Conservation (phyloP, 257 asterid species). For the Solanum medicagineum region DNA sequence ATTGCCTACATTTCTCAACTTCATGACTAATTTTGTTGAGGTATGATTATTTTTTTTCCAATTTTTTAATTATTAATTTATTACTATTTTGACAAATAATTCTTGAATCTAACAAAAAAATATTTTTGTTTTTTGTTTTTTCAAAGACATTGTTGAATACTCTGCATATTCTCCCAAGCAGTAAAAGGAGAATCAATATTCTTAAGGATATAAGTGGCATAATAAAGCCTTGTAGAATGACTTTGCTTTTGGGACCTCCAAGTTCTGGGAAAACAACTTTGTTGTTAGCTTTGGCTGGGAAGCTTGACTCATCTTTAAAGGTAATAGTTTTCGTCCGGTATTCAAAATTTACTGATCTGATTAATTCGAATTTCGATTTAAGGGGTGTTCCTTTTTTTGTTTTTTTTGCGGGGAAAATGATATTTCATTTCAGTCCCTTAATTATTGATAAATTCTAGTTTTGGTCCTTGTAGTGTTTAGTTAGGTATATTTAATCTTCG, state of each 20-base stretch:
- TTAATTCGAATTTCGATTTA: background rate
- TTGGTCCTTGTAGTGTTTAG: background rate
- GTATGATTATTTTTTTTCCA: constrained; percentile 6
- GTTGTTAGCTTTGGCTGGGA: constrained; percentile 60
- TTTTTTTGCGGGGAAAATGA: background rate
- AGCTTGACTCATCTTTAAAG: constrained; percentile 40
- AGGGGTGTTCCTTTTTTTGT: background rate
- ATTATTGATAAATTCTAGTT: background rate
- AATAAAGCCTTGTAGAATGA: constrained; percentile 56
- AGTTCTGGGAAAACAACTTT: constrained; percentile 66
- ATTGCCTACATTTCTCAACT: constrained; percentile 43
- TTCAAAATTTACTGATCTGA: background rate
- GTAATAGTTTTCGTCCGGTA: constrained; percentile 3
- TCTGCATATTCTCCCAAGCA: constrained; percentile 32
- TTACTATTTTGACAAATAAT: background rate
- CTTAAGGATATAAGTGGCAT: constrained; percentile 50
- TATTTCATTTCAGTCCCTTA: background rate
- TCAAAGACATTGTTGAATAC: constrained; percentile 1
- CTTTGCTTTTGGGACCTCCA: constrained; percentile 71
- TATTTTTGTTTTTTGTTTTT: background rate
- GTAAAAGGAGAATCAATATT: constrained; percentile 35
- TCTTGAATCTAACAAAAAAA: background rate
- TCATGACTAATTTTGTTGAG: constrained; percentile 35
- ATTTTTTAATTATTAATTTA: too few relatives aligned
- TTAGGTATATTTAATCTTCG: background rate